Evolutionary conservation across 2,329 filamentous ascomycete genomes (phyloP), one percentile per base, ranked within the genome.

Genomic region (Chaetomiaceae sp.): DNA sequence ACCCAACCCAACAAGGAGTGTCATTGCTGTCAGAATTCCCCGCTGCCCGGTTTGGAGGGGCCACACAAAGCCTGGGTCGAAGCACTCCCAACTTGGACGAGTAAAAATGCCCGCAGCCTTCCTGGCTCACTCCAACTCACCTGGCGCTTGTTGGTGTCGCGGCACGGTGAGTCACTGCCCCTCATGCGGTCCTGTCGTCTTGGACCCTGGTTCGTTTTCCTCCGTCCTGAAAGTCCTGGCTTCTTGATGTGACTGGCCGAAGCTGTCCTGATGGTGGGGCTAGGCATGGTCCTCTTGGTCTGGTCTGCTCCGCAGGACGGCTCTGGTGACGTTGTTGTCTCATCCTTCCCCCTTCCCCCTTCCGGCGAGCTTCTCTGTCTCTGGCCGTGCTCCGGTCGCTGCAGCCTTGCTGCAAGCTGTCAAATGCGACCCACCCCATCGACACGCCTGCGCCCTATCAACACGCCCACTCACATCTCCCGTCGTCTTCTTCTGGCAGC

Each of bases 81-180:
- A 38, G 35, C 20, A 4, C 8, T 10, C 20, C 16, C 39, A 25
- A 25, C 6, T 35, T 13, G 14, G 25, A 25, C 48, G 48, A 56
- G 25, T 54, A n/a, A 40, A 27, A 34, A 27, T 25, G 17, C 16
- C 31, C 44, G 25, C 10, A 43, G 13, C 38, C n/a, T n/a, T n/a
- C n/a, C n/a, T n/a, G n/a, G n/a, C n/a, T 10, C 25, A 7, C 25
- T 27, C 25, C 25, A 14, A 35, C 40, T 45, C 35, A 46, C 42
- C 49, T 35, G 30, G 44, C 51, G 48, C 39, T 56, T 54, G 51
- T 23, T 41, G 30, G 45, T 42, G 53, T 47, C 53, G 49, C 45
- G 19, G n/a, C 30, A 48, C 20, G 51, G 52, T 57, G 55, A 57
- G 52, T 57, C 55, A 57, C 50, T 21, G 17, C 45, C 23, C 25